phyloP scores from a whole-genome alignment of 1,139 yeast genomes.

The Taphrina betulina region DNA sequence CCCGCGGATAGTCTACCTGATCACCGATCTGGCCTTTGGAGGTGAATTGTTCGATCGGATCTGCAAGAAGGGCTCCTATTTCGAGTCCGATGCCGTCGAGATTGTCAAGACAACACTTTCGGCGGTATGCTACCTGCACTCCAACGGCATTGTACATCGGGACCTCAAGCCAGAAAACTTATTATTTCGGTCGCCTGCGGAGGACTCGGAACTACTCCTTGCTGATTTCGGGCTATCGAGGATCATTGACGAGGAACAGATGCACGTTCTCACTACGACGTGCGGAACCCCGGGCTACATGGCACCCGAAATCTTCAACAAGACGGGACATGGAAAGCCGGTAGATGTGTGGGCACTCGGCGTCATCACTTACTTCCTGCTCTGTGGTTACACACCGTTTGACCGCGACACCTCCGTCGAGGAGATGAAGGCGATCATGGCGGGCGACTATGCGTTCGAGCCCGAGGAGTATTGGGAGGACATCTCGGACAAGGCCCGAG shows the following conservation, averaged over 20 bases:
- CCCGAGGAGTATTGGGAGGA: constrained; percentile 61
- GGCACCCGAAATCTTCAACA: constrained; percentile 64
- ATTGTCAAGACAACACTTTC: constrained; percentile 52
- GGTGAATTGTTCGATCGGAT: constrained; percentile 70
- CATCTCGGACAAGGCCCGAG: constrained; percentile 56
- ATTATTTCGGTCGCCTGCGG: constrained; percentile 52
- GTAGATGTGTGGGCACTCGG: constrained; percentile 79
- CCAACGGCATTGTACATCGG: constrained; percentile 79
- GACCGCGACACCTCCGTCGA: constrained; percentile 73
- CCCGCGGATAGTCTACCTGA: constrained; percentile 51
- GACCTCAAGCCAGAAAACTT: constrained; percentile 94
- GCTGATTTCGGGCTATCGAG: constrained; percentile 74
- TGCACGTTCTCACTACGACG: constrained; percentile 48
- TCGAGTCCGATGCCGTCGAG: constrained; percentile 55
- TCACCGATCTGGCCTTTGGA: constrained; percentile 67
- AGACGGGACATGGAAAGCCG: constrained; percentile 57
- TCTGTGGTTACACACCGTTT: constrained; percentile 76
- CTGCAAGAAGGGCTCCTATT: constrained; percentile 52
- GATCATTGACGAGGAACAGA: constrained; percentile 49
- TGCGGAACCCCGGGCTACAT: constrained; percentile 74
- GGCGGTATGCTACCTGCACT: constrained; percentile 67
- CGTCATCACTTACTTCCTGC: constrained; percentile 66
- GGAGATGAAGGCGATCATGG: constrained; percentile 61
- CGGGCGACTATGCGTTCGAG: constrained; percentile 60
- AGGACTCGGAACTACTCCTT: constrained; percentile 55